A percentile compares a stretch with the other conserved stretches of the same genome.
Evolutionary conservation across 2,329 filamentous ascomycete genomes (phyloP).

Genomic region (Pseudogymnoascus sp.): DNA sequence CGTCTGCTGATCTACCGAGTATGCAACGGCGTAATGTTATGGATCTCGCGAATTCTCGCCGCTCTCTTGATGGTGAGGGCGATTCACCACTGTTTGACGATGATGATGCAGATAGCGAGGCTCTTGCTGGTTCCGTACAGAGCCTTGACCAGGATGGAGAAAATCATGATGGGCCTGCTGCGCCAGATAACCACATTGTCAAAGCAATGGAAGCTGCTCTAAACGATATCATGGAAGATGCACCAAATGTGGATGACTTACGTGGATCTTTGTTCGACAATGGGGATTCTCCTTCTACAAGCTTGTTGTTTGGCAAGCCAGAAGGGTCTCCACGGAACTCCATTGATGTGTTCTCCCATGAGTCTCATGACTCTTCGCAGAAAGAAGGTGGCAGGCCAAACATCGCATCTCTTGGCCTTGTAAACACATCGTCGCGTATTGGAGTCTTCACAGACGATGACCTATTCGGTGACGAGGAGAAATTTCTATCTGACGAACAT

Average conservation of each 20-base stretch:
- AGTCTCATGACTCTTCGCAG: conserved; percentile 33
- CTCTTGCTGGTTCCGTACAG: conserved; percentile 61
- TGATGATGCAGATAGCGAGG: conserved; percentile 62
- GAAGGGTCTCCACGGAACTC: conserved; percentile 55
- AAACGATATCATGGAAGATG: conserved; percentile 83
- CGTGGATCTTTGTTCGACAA: conserved; percentile 59
- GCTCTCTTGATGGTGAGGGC: conserved; percentile 62
- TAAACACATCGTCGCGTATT: conserved; percentile 77
- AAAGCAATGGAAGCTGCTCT: conserved; percentile 88
- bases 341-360: conserved; percentile 45
- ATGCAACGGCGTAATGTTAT: conserved; percentile 17
- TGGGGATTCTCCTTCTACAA: conserved; percentile 41
- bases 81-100: conserved; percentile 64
- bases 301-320: conserved; percentile 43
- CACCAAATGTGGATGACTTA: conserved; percentile 57
- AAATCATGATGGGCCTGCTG: conserved; percentile 41
- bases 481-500: conserved; percentile 76
- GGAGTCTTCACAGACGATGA: conserved; percentile 93
- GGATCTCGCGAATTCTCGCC: conserved; percentile 39
- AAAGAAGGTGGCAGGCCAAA: conserved; percentile 63
- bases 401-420: conserved; percentile 81
- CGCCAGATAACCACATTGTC: conserved; percentile 71
- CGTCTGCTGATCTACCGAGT: conserved; percentile 48
- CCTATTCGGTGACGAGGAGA: conserved; percentile 82
- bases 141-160: conserved; percentile 69